Percentiles rank a stretch among this genome's conserved stretches.
phyloP scores from a whole-genome alignment of 306 rosid species.

The Trifolium dubium region DNA sequence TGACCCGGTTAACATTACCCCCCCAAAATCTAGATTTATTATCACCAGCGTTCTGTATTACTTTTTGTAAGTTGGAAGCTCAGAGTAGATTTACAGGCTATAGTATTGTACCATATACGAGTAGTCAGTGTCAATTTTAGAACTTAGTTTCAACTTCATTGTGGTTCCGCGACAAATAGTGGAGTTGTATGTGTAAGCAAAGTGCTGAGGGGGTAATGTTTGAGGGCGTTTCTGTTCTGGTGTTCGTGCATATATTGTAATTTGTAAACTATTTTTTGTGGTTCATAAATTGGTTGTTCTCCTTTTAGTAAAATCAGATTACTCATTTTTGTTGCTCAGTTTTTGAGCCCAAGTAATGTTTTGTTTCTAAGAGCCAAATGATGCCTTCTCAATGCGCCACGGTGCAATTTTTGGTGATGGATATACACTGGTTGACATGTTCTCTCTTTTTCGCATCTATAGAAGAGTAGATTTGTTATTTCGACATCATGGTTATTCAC shows the following conservation, averaged over 20 bases:
- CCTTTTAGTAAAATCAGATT: constrained; percentile 1
- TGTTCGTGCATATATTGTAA: constrained; percentile 1
- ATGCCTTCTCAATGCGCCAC: constrained; percentile 9
- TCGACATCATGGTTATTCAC: too few species aligned
- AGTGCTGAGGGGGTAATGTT: constrained; percentile 16
- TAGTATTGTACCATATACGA: constrained; percentile 40
- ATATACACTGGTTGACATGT: constrained; percentile 6
- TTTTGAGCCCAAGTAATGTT: not conserved
- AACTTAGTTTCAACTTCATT: constrained; percentile 41
- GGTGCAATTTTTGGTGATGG: not conserved
- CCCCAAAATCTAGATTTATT: constrained; percentile 34
- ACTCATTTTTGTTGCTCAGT: constrained; percentile 16
- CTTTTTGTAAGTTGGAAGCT: constrained; percentile 37
- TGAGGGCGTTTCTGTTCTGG: constrained; percentile 20
- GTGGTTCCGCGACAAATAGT: constrained; percentile 27
- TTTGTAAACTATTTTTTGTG: constrained; percentile 19
- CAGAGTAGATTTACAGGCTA: constrained; percentile 38
- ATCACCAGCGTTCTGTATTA: constrained; percentile 13
- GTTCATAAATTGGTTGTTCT: constrained; percentile 28
- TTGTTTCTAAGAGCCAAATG: constrained; percentile 15
- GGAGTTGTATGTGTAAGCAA: constrained; percentile 29
- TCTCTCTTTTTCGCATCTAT: too few species aligned
- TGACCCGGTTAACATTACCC: constrained; percentile 46
- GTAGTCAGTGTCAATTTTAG: constrained; percentile 40
- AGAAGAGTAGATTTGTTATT: too few species aligned